Evolutionary conservation across 805 yeast species (phyloP).

Genomic region (Zygosaccharomyces bailii): DNA sequence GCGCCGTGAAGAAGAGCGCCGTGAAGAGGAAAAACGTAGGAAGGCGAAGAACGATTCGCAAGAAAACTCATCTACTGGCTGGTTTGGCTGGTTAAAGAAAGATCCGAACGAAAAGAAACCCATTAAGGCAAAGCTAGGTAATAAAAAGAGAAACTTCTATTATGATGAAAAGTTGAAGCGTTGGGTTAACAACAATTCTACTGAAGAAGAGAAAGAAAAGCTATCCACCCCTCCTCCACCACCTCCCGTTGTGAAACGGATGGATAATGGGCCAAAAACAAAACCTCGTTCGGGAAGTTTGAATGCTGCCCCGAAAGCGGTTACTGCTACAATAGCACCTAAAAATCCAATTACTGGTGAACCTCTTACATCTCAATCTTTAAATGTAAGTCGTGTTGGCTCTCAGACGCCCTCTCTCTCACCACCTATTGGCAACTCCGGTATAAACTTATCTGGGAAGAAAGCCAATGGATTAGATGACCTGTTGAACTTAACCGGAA

Average conservation of each 20-base stretch:
- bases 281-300: slow-evolving; percentile 38
- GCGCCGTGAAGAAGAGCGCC: slow-evolving; percentile 18
- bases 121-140: slow-evolving; percentile 82
- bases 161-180: slow-evolving; percentile 81
- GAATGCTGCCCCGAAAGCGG: slow-evolving; percentile 12
- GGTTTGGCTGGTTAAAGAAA: slow-evolving; percentile 64
- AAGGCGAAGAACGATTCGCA: slow-evolving; percentile 18
- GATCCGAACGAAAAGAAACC: slow-evolving; percentile 69
- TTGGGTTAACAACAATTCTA: slow-evolving; percentile 75
- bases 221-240: slow-evolving; percentile 67
- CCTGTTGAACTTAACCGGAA: slow-evolving; percentile 39
- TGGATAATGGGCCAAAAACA: slow-evolving; percentile 32
- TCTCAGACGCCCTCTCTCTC: slow-evolving; percentile 17
- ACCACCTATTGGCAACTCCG: slow-evolving; percentile 15
- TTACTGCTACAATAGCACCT: slow-evolving; percentile 35
- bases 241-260: slow-evolving; percentile 42
- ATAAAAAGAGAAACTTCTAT: slow-evolving; percentile 57
- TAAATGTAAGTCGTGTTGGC: not conserved
- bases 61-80: slow-evolving; percentile 28
- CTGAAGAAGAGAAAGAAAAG: slow-evolving; percentile 59
- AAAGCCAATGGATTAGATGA: slow-evolving; percentile 47
- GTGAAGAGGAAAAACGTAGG: slow-evolving; percentile 19
- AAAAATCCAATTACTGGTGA: slow-evolving; percentile 36
- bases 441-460: slow-evolving; percentile 32
- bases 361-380: slow-evolving; percentile 18